Conservation (phyloP, 2,329 filamentous ascomycete species). For the Colletotrichum navitas region DNA sequence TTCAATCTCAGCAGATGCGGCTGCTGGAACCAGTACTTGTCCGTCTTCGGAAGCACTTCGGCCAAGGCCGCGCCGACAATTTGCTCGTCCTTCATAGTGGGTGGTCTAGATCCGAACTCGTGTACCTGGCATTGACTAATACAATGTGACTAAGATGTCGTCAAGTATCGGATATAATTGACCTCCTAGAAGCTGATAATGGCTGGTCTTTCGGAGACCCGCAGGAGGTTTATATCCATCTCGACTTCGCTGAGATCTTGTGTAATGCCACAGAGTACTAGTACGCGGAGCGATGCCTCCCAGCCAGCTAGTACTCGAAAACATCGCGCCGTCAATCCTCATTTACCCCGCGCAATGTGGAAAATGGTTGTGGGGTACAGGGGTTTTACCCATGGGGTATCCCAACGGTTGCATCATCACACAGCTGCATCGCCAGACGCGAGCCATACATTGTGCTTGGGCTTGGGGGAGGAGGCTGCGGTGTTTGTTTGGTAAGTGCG, state of each 20-base stretch:
- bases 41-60: constrained; percentile 54
- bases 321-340: constrained; percentile 7
- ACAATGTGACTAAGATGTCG: background rate
- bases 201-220: constrained; percentile 1
- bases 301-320: constrained; percentile 17
- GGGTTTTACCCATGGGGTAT: constrained; percentile 34
- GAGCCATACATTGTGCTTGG: constrained; percentile 22
- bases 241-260: background rate
- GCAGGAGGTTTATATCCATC: constrained; percentile 29
- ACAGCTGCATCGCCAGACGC: constrained; percentile 1
- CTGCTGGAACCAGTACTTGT: constrained; percentile 57
- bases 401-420: constrained; percentile 32
- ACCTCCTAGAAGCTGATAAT: background rate
- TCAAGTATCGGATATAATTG: background rate
- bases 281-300: constrained; percentile 9
- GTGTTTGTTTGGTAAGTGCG: constrained; percentile 14
- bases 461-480: background rate
- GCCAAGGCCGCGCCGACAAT: constrained; percentile 49
- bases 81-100: constrained; percentile 39
- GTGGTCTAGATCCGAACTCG: constrained; percentile 13
- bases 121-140: constrained; percentile 9
- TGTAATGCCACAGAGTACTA: background rate
- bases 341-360: constrained; percentile 35
- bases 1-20: constrained; percentile 60
- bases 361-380: constrained; percentile 20